These are phyloP conservation scores for Fusarium xyrophilum DNA, from an alignment of 2,329 filamentous ascomycete genomes.

Conservation along the genomic window DNA sequence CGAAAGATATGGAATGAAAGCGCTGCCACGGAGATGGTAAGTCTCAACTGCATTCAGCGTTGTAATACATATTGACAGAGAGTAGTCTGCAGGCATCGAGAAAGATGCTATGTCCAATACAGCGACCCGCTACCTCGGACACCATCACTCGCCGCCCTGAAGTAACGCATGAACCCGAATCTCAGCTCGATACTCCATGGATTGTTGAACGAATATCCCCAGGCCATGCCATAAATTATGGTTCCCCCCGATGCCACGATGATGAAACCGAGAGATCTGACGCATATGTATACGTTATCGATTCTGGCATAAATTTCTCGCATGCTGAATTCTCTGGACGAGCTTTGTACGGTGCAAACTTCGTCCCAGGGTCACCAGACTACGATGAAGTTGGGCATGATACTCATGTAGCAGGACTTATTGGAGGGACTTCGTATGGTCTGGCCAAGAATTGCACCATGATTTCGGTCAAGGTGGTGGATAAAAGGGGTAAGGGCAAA, in stretches of 20 bases:
- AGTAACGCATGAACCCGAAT: no score
- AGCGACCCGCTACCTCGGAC: rapidly evolving
- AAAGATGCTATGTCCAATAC: rapidly evolving
- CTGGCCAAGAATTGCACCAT: background rate
- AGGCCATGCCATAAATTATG: background rate
- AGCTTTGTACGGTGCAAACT: background rate
- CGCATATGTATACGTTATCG: background rate
- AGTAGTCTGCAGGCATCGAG: rapidly evolving
- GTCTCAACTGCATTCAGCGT: rapidly evolving
- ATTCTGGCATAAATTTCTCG: background rate
- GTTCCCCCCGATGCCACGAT: background rate
- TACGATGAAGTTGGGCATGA: background rate
- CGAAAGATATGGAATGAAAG: rapidly evolving
- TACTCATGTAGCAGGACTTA: background rate
- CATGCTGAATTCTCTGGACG: background rate
- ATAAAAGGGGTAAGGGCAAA: background rate
- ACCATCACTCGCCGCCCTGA: background rate
- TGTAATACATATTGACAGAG: rapidly evolving
- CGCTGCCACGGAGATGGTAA: background rate
- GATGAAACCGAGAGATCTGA: background rate
- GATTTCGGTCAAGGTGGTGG: background rate
- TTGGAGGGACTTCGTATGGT: conserved; percentile 1
- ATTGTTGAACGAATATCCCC: background rate
- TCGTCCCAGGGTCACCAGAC: background rate
- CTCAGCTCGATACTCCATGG: no score